Percentiles rank a stretch among this genome's conserved stretches.
These are phyloP conservation scores for Chaetomiaceae sp. DNA, from an alignment of 2,329 filamentous ascomycete species.

Conservation along the genomic window DNA sequence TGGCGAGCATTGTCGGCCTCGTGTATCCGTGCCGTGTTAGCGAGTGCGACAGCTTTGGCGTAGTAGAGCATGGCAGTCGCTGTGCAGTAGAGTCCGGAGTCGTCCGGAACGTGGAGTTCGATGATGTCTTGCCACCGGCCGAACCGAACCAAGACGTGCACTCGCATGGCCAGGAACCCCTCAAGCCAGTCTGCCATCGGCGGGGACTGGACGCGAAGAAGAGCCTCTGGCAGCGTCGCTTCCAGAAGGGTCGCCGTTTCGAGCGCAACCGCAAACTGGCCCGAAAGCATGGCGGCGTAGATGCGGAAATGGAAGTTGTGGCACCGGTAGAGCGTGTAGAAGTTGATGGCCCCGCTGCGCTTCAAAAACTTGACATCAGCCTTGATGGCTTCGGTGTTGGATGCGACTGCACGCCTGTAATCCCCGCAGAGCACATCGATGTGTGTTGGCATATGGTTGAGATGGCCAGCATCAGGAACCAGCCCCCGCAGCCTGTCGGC, in stretches of 20 bases:
- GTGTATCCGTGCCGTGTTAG: constrained; percentile 48
- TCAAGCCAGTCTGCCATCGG: constrained; percentile 79
- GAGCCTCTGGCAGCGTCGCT: constrained; percentile 52
- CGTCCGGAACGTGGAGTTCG: constrained; percentile 47
- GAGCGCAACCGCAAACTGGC: constrained; percentile 55
- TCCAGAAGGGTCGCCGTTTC: constrained; percentile 56
- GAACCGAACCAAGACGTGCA: constrained; percentile 68
- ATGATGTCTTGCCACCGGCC: constrained; percentile 65
- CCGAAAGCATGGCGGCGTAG: constrained; percentile 74
- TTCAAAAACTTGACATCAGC: constrained; percentile 63
- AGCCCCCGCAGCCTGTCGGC: constrained; percentile 24
- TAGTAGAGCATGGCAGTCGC: constrained; percentile 65
- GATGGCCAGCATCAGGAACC: constrained; percentile 46
- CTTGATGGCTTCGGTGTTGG: constrained; percentile 59
- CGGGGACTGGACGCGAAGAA: constrained; percentile 58
- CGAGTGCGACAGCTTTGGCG: constrained; percentile 60
- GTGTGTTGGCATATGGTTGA: constrained; percentile 76
- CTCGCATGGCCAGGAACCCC: constrained; percentile 58
- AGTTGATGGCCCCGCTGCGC: constrained; percentile 56
- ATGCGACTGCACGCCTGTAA: constrained; percentile 59
- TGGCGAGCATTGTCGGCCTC: constrained; percentile 48
- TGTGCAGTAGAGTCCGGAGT: constrained; percentile 58
- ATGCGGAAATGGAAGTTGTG: constrained; percentile 71
- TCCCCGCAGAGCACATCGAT: constrained; percentile 68
- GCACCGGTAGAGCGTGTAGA: constrained; percentile 70